Base-by-base conservation (phyloP, 1,139 yeast genomes). In the Yamadazyma triangularis region DNA sequence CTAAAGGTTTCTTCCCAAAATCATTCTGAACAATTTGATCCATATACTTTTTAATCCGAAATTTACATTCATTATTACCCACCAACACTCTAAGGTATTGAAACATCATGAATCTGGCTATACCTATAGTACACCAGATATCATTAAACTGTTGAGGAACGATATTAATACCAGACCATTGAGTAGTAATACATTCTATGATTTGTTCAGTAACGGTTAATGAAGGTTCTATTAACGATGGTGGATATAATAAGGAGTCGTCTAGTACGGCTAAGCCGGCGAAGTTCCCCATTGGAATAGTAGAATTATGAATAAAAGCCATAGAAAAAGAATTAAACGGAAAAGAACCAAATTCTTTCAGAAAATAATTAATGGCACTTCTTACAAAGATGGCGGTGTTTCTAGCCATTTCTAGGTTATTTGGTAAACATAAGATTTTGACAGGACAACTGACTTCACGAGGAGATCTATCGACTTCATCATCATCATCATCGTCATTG, bases 141-240 rank as follows among this genome's bases (percentile, higher is more conserved):
- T 91, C 96, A 45, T 84, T 78, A 54, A 81, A 75, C 1, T 79
- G 70, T 38, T 74, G 75, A 0, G 98, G 96, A 1, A 87, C 81
- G 19, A 93, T 86, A 51, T 87, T 87, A 23, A 93, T 81, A 7
- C 97, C 96, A 1, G 95, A 75, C 95, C 97, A 93, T 52, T 93
- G 98, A 5, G 77, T 70, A 0, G 98, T 85, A 23, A 93, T 58
- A 0, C 87, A 77, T 35, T 77, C 73, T 2, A 91, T 70, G 7
- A 91, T 52, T 0, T 64, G 53, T 39, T 85, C 88, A 0, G 96
- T 85, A 2, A 79, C 71, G 0, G 75, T 51, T 44, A 84, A 79
- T 40, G 87, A 68, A 0, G 95, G 93, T 44, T 93, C 98, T 23
- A 91, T 79, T 11, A 79, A 64, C 29, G 77, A 76, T 0, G 93